phyloP scores from a whole-genome alignment of 2,329 filamentous ascomycete species.

The Talaromyces sp. region DNA sequence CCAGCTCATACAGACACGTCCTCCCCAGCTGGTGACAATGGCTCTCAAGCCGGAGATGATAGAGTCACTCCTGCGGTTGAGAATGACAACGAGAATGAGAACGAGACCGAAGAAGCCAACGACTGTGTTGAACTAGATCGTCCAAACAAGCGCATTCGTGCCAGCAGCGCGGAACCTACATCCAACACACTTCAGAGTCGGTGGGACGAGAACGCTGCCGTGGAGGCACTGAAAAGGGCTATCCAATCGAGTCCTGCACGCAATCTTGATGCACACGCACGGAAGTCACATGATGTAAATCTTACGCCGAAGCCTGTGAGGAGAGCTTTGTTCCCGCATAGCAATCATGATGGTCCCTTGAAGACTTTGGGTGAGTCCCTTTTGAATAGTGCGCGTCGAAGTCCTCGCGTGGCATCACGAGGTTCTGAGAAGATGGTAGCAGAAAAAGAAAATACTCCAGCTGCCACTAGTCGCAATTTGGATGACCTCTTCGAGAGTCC shows the following conservation, averaged over 20 bases:
- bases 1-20: constrained; percentile 38
- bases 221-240: constrained; percentile 51
- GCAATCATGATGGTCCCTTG: constrained; percentile 34
- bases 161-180: constrained; percentile 48
- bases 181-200: constrained; percentile 31
- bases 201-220: constrained; percentile 39
- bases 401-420: constrained; percentile 36
- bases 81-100: constrained; percentile 36
- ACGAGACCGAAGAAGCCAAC: constrained; percentile 26
- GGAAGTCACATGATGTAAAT: constrained; percentile 46
- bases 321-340: constrained; percentile 42
- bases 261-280: constrained; percentile 45
- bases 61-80: constrained; percentile 33
- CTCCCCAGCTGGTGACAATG: constrained; percentile 28
- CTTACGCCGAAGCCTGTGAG: constrained; percentile 55
- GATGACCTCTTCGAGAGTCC: constrained; percentile 65
- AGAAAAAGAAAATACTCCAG: constrained; percentile 59
- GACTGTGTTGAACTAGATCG: constrained; percentile 24
- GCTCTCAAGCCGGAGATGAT: constrained; percentile 26
- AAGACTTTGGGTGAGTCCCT: constrained; percentile 36
- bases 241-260: constrained; percentile 61
- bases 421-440: constrained; percentile 39
- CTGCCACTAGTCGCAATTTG: constrained; percentile 50
- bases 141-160: constrained; percentile 42
- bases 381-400: constrained; percentile 50